Evolutionary conservation across 169 alveolate genomes (phyloP).

Genomic region (Plasmodium ovale): DNA sequence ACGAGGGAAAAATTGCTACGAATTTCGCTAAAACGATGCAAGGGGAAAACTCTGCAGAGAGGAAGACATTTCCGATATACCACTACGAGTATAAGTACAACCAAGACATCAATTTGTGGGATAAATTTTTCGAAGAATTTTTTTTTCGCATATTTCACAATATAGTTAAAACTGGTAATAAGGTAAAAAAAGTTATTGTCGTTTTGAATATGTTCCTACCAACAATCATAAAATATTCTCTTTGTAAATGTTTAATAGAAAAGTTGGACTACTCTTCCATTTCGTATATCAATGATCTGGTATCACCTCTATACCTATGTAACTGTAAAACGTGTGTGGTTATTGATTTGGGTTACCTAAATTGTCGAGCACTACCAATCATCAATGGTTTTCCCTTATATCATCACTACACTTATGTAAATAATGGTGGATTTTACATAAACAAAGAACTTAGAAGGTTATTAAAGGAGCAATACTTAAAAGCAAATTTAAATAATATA

Average conservation of each 20-base stretch:
- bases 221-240: slow-evolving; percentile 66
- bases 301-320: slow-evolving; percentile 64
- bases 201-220: slow-evolving; percentile 72
- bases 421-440: slow-evolving; percentile 72
- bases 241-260: slow-evolving; percentile 57
- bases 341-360: slow-evolving; percentile 53
- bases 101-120: slow-evolving; percentile 57
- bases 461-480: slow-evolving; percentile 52
- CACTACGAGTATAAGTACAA: slow-evolving; percentile 70
- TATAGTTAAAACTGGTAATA: slow-evolving; percentile 27
- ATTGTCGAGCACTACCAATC: slow-evolving; percentile 57
- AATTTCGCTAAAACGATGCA: background rate
- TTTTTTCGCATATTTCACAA: slow-evolving; percentile 42
- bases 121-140: slow-evolving; percentile 55
- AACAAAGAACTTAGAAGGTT: slow-evolving; percentile 49
- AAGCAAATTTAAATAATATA: background rate
- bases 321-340: slow-evolving; percentile 74
- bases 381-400: slow-evolving; percentile 65
- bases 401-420: slow-evolving; percentile 64
- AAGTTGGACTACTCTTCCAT: slow-evolving; percentile 46
- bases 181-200: slow-evolving; percentile 59
- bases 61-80: slow-evolving; percentile 28
- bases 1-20: background rate
- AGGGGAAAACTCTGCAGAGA: background rate
- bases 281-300: slow-evolving; percentile 61